Evolutionary conservation across 2,329 filamentous ascomycete species (phyloP), one percentile per base, ranked within the genome.

Genomic region (Onygenales sp.): DNA sequence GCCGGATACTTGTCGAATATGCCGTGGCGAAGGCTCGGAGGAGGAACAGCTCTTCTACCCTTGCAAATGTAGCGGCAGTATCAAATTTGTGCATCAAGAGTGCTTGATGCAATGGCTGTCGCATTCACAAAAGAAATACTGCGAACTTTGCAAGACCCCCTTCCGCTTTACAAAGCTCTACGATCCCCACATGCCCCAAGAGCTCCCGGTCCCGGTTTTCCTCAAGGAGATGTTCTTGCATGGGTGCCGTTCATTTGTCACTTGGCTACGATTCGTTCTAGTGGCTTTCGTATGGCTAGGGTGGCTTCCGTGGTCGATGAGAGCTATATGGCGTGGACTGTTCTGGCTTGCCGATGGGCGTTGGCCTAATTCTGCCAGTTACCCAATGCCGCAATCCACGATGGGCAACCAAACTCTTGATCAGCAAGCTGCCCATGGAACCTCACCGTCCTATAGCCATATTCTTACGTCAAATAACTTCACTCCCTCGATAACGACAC

Each of bases 111-210:
- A 97, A 72, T 98, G 93, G 93, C 78, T 98, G 21, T 92, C 90
- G 49, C 94, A 98, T 71, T 97, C 93, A 1, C 91, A 98, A 69
- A 98, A 98, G 81, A 97, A 97, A 71, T 88, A 98, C 76, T 98
- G 94, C 78, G 93, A 98, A 75, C 84, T 98, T 38, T 98, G 93
- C 83, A 98, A 98, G 75, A 98, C 93, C 2, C 85, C 91, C 0
- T 98, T 97, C 67, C 87, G 90, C 56, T 98, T 98, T 75, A 98
- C 93, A 51, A 98, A 98, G 72, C 81, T 98, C 41, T 98, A 98
- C 74, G 85, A 91, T 57, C 89, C 90, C 3, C 82, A 91, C 65
- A 98, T 98, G 93, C 94, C 93, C 1, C 81, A 82, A 58, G 83
- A 81, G 10, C 79, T 98, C 11, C 93, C 94, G 0, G 79, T 85